Base-by-base conservation (phyloP, 2,329 filamentous ascomycete genomes). In the Aphanocladium album region DNA sequence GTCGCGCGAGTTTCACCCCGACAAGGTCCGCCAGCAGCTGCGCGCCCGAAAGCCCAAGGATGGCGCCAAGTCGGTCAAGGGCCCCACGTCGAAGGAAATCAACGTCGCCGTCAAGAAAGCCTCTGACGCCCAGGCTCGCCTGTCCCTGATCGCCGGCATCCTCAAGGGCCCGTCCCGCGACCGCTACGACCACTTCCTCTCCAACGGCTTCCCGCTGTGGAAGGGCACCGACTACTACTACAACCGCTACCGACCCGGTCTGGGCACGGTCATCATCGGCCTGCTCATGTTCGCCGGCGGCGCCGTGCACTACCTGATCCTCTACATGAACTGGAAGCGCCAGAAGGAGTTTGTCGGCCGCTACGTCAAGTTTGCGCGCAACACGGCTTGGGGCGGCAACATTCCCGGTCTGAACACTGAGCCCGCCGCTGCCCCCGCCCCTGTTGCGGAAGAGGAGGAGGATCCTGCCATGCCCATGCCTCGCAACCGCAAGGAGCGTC, bases 161-260 rank as follows among this genome's bases (percentile, higher is more conserved):
- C 87, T 99, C 57, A 87, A 90, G 67, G 91, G 93, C 1, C 80
- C 89, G 3, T 84, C 84, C 59, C 85, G 95, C 64, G 89, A 91
- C 67, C 89, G 95, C 64, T 99, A 99, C 76, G 93, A 99, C 73
- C 89, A 97, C 75, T 99, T 98, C 79, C 77, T 98, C 63, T 78
- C 80, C 73, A 92, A 98, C 75, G 95, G 95, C 63, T 99, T 99
- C 79, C 95, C 95, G 35, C 86, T 85, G 60, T 99, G 95, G 95
- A 93, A 93, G 79, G 95, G 95, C 62, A 97, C 93, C 49, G 93
- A 95, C 64, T 99, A 99, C 83, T 99, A 98, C 83, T 99, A 99
- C 80, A 87, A 87, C 69, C 88, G 95, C 61, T 97, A 93, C 82
- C 86, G 95, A 21, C 95, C 95, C 1, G 95, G 95, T 9, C 80